Evolutionary conservation across 805 yeast species (phyloP).

Genomic region (Saccharomycopsis selenospora): DNA sequence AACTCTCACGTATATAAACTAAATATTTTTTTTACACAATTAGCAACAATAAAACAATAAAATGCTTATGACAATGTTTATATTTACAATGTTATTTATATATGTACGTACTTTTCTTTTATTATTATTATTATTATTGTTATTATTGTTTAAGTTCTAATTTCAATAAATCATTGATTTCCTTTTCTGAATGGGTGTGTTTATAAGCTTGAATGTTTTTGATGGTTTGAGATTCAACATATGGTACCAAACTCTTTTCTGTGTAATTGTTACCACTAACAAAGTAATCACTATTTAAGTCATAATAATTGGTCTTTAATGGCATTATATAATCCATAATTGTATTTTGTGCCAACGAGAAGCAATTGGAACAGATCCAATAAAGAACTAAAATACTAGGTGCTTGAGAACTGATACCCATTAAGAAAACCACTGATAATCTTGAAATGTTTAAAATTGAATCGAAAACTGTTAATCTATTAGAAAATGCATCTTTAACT

Average conservation of each 20-base stretch:
- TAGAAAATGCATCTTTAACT: slow-evolving; percentile 31
- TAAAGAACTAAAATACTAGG: slow-evolving; percentile 78
- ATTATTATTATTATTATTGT: too few species aligned
- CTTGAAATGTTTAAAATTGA: slow-evolving; percentile 65
- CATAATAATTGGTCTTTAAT: slow-evolving; percentile 39
- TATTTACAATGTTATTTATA: too few species aligned
- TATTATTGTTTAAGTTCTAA: slow-evolving; percentile 2
- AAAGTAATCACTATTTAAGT: neutral
- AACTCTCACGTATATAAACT: too few species aligned
- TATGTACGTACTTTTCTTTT: too few species aligned
- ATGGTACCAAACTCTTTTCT: neutral
- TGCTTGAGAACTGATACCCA: slow-evolving; percentile 80
- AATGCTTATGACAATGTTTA: too few species aligned
- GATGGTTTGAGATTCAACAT: neutral
- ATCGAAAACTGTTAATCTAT: slow-evolving; percentile 51
- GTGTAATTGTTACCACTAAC: slow-evolving; percentile 6
- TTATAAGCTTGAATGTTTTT: neutral
- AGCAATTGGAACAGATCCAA: slow-evolving; percentile 83
- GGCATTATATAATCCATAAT: slow-evolving; percentile 63
- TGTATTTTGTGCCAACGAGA: slow-evolving; percentile 69
- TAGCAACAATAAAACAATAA: too few species aligned
- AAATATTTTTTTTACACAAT: too few species aligned
- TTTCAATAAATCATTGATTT: slow-evolving; percentile 2
- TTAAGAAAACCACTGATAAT: slow-evolving; percentile 67
- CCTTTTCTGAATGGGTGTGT: neutral